Evolutionary conservation across 148 eudicot species (phyloP).

Genomic region (Vaccinium myrtillus): DNA sequence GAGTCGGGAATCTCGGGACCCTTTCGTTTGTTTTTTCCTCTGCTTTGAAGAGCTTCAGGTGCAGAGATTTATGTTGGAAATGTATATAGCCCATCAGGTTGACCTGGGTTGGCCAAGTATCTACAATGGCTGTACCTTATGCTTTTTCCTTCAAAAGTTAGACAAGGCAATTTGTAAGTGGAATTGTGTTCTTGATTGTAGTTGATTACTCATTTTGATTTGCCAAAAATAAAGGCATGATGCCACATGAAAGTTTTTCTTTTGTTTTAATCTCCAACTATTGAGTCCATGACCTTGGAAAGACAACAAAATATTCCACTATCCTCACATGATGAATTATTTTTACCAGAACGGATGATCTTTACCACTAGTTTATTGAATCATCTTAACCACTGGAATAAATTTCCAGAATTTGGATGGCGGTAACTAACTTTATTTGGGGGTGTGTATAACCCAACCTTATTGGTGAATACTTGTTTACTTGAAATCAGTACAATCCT

Average conservation of each 20-base stretch:
- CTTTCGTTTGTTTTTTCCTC: background rate
- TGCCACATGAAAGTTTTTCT: background rate
- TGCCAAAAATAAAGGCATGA: too few relatives aligned
- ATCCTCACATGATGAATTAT: background rate
- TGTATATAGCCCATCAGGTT: background rate
- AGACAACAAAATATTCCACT: background rate
- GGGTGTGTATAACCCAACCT: background rate
- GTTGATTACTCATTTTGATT: too few relatives aligned
- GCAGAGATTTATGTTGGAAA: background rate
- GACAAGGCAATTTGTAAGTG: background rate
- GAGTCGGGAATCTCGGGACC: background rate
- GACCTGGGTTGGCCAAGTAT: background rate
- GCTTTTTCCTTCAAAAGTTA: background rate
- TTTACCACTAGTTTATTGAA: background rate
- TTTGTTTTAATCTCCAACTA: background rate
- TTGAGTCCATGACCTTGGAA: background rate
- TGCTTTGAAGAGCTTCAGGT: background rate
- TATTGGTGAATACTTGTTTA: background rate
- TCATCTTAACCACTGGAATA: background rate
- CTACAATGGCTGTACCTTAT: background rate
- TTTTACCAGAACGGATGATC: background rate
- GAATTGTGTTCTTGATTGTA: background rate
- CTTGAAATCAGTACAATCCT: background rate
- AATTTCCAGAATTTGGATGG: background rate
- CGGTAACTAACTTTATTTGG: background rate